Evolutionary conservation across 2,329 filamentous ascomycete species (phyloP), one percentile per base, ranked within the genome.

Genomic region (Apiospora sp.): DNA sequence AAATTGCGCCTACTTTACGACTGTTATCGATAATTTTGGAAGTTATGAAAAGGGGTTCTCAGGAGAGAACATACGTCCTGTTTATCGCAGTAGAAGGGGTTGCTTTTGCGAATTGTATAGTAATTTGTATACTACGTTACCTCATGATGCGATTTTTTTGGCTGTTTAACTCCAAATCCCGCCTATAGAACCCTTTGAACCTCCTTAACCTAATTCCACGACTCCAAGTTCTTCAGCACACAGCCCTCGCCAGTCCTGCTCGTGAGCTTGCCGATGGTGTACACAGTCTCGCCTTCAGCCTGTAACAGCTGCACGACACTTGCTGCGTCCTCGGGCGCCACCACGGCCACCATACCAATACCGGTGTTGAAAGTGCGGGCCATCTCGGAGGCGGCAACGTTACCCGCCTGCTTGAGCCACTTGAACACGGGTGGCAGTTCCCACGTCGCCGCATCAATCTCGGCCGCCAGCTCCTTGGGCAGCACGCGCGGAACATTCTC

Each of bases 401-500:
- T 92, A n/a, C 90, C 91, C 4, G 86, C 85, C 74, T 82, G 83
- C 85, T 95, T 94, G 78, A 99, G 88, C 96, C 96, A 99, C 79
- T 88, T 87, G 85, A 98, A 96, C 5, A 98, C 93, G 1, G 89
- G 85, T 0, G 93, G 94, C 61, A 95, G 87, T 37, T 90, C 82
- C 94, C 95, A 99, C 0, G 89, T 84, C 58, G 87, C 85, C 67
- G 93, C 93, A 78, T 98, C 93, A 71, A 99, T 91, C 80, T 94
- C 90, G 1, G 95, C 96, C 1, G 93, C 89, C 7, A 99, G 89
- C 67, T 91, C 86, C 46, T 88, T 83, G 1, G 96, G 96, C 24
- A 99, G 88, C 93, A 97, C 97, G 75, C 96, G 92, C 43, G 96
- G 96, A 37, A 99, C 92, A 82, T 99, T 99, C 84, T 99, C 96